Conservation (phyloP, 768 basidiomycete species). For the Mycena galopus region DNA sequence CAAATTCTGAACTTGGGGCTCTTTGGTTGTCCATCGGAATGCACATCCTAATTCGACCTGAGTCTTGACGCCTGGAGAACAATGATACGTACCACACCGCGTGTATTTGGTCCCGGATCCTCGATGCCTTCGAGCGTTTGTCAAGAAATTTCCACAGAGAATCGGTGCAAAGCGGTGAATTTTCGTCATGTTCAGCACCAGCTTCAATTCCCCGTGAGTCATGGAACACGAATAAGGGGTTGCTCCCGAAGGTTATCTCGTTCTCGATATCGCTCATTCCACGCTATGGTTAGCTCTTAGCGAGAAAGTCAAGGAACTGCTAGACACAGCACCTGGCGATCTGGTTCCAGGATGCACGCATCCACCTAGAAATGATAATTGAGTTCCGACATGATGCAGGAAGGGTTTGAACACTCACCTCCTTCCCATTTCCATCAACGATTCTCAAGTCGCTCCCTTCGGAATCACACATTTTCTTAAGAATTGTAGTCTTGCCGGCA, state of each 20-base stretch:
- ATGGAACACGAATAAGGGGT: constrained; percentile 2
- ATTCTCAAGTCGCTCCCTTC: neutral
- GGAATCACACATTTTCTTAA: neutral
- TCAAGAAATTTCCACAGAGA: neutral
- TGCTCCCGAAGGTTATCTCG: constrained; percentile 3
- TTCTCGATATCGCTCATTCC: constrained; percentile 14
- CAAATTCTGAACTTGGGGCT: neutral
- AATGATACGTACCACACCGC: neutral
- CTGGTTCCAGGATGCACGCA: neutral
- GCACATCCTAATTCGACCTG: neutral
- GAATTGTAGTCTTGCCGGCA: neutral
- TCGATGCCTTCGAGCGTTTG: neutral
- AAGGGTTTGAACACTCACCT: neutral
- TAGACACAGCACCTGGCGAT: neutral
- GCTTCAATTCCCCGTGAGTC: neutral
- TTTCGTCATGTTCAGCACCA: neutral
- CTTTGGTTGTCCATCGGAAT: neutral
- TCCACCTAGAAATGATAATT: neutral
- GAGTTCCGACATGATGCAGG: neutral
- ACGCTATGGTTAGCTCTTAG: neutral
- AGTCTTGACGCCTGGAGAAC: neutral
- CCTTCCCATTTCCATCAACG: neutral
- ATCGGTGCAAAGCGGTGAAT: neutral
- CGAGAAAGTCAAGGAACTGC: neutral
- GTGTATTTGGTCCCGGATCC: neutral